Base-by-base conservation (phyloP, 2,329 filamentous ascomycete species). In the Bipolaris oryzae region DNA sequence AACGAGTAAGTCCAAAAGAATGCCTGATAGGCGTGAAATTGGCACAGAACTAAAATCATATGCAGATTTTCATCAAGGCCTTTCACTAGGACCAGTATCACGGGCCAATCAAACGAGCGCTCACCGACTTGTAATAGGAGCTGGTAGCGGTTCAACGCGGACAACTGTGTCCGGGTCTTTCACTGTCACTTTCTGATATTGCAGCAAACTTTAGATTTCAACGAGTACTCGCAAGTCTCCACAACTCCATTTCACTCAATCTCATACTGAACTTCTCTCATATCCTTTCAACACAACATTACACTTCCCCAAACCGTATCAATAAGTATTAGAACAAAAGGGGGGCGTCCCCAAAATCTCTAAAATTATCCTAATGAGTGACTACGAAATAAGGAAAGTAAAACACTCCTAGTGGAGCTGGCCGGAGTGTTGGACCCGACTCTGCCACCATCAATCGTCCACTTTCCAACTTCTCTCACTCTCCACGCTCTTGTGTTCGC, bases 371-470 rank as follows among this genome's bases (percentile, higher is more conserved):
- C 15, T 31, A 55, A 51, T 2, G 47, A 55, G 47, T 11, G 47
- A 46, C 47, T 42, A n/a, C 6, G 10, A 55, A 42, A 21, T 2
- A 28, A 55, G 21, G 3, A 35, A 39, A 50, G 11, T 18, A 7
- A 53, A 53, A 46, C 3, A 55, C 33, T 42, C 48, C 21, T 34
- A 15, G 37, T 35, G 2, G 39, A 41, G 11, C 13, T 31, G 31
- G 28, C 42, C 20, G 48, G 53, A 47, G 53, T 53, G 48, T 56
- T 52, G 49, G 48, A 52, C 49, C 53, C 42, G 49, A 25, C 49
- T 48, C 9, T 25, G 13, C 16, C 31, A 44, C 28, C 49, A 48
- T 42, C 41, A 20, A 44, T 37, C 41, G n/a, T 43, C 21, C 15
- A 31, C 25, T 16, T 42, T 23, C 23, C 21, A 37, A 25, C 13